These are phyloP conservation scores for Cucumis hystrix DNA, from an alignment of 306 rosid genomes.

Conservation along the genomic window DNA sequence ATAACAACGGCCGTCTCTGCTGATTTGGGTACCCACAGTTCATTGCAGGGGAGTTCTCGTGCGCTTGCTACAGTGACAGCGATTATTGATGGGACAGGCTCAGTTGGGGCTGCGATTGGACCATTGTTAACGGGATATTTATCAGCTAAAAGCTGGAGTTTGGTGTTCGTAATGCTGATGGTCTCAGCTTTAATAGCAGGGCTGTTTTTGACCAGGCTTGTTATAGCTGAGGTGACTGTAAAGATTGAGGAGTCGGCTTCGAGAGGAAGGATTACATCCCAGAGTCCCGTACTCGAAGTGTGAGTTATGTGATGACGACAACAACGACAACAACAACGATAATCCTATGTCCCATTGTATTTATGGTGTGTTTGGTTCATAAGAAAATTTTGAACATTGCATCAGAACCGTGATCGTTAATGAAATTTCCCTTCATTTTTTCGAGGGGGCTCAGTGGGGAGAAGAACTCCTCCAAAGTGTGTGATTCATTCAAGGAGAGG, in stretches of 20 bases:
- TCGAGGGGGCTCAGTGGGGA: not conserved
- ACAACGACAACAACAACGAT: not conserved
- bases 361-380: not conserved
- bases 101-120: slow-evolving; percentile 93
- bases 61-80: slow-evolving; percentile 96
- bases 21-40: slow-evolving; percentile 92
- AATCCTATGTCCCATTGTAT: not conserved
- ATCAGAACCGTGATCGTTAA: not conserved
- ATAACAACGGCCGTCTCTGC: slow-evolving; percentile 97
- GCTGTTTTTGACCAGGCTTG: slow-evolving; percentile 73
- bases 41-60: slow-evolving; percentile 68
- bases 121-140: slow-evolving; percentile 84
- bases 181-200: slow-evolving; percentile 81
- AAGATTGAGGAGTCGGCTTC: slow-evolving; percentile 61
- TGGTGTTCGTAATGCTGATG: slow-evolving; percentile 90
- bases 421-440: not conserved
- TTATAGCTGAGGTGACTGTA: slow-evolving; percentile 55
- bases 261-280: slow-evolving; percentile 16
- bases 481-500: not conserved
- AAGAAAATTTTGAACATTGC: not conserved
- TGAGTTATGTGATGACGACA: slow-evolving; percentile 1
- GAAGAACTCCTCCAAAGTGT: not conserved
- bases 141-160: slow-evolving; percentile 71
- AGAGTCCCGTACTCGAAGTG: slow-evolving; percentile 21
- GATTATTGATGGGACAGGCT: slow-evolving; percentile 93